Percentiles rank a stretch among this genome's conserved stretches.
phyloP scores from a whole-genome alignment of 192 early-diverging fungal genomes.

The Rhizoclosmatium globosum region DNA sequence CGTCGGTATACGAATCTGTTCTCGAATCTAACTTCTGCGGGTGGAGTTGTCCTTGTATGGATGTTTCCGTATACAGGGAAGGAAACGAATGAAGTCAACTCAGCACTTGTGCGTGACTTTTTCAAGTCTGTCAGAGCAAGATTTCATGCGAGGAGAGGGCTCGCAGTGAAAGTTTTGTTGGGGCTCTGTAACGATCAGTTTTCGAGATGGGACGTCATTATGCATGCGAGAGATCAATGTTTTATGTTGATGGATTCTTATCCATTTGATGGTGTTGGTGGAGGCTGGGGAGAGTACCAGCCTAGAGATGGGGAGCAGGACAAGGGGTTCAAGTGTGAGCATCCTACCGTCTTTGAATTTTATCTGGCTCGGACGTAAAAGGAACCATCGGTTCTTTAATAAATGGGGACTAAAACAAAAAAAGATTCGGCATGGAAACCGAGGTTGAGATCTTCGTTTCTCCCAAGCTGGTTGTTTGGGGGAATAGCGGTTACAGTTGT shows the following conservation, averaged over 20 bases:
- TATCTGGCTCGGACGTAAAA: not conserved
- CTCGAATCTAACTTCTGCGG: not conserved
- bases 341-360: constrained; percentile 4
- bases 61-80: not conserved
- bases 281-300: not conserved
- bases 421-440: too few relatives aligned
- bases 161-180: not conserved
- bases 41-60: not conserved
- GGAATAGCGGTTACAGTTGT: too few relatives aligned
- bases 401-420: too few relatives aligned
- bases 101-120: not conserved
- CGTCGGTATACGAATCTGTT: not conserved
- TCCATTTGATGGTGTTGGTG: not conserved
- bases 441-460: too few relatives aligned
- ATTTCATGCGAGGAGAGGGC: not conserved
- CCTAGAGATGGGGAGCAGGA: not conserved
- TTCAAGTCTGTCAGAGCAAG: not conserved
- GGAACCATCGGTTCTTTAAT: too few relatives aligned
- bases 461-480: too few relatives aligned
- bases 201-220: constrained; percentile 1
- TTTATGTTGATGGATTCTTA: constrained; percentile 4
- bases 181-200: constrained; percentile 1
- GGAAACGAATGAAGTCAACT: not conserved
- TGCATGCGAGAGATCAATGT: not conserved
- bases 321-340: not conserved